Base-by-base conservation (phyloP, 441 rosid genomes). In the Adansonia madagascariensis region DNA sequence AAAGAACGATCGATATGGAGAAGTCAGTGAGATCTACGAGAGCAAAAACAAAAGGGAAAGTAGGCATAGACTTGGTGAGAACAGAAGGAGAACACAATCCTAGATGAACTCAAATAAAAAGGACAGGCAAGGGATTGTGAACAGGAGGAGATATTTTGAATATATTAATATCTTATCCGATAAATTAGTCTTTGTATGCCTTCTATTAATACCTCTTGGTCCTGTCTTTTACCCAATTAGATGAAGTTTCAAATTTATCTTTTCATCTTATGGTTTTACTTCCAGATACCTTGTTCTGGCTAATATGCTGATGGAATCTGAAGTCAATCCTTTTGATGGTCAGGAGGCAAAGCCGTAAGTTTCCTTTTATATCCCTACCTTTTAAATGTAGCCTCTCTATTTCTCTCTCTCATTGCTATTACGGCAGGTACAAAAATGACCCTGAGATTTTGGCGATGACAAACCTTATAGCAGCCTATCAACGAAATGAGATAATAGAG, bases 321-420 rank as follows among this genome's bases (percentile, higher is more conserved):
- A 96, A 89, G 99, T 96, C 65, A 96, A 96, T 83, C 99, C 99
- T 56, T 96, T 96, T 84, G 99, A 94, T 56, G 99, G 99, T 62
- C 99, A 96, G 82, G 99, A 96, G 90, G 99, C 99, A 67, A 96
- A 94, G 76, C 98, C 99, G 99, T 94, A 90, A 96, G 99, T 83
- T 83, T 43, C 52, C 56, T 53, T 60, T 47, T 44, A 18, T 57
- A 55, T 39, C 10, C 10, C 49, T 47, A 17, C 18, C 55, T 55
- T 55, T 11, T 55, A 72, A 73, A 31, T 69, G 35, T 35, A 39
- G 14, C 43, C 59, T 18, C 59, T 14, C 18, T 66, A 73, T 62
- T n/a, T 44, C 53, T 77, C 43, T 65, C 43, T 4, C 60, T 71
- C 63, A 52, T 77, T 62, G 46, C 71, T 72, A 44, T 74, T 73